Percentiles rank a stretch among this genome's conserved stretches.
Evolutionary conservation across 805 yeast genomes (phyloP).

Genomic region (Diddensiella caesifluorescens): DNA sequence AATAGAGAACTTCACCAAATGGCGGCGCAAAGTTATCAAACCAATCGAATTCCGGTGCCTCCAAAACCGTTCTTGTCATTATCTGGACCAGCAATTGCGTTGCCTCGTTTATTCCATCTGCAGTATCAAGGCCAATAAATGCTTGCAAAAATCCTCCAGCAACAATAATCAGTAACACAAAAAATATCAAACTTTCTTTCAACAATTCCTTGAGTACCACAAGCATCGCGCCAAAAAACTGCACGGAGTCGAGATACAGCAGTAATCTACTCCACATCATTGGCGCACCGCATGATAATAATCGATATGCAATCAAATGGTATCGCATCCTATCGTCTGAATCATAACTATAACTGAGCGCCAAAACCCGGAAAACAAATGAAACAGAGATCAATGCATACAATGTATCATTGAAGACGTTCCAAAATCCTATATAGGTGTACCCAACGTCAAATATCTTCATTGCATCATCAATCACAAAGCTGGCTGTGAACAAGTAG

Average conservation of each 20-base stretch:
- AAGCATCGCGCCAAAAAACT: slow-evolving; percentile 83
- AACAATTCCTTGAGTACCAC: slow-evolving; percentile 81
- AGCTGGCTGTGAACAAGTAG: slow-evolving; percentile 60
- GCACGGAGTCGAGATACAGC: slow-evolving; percentile 69
- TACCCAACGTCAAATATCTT: slow-evolving; percentile 75
- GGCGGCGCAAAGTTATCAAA: slow-evolving; percentile 76
- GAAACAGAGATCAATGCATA: slow-evolving; percentile 52
- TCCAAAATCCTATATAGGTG: slow-evolving; percentile 71
- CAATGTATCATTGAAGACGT: slow-evolving; percentile 67
- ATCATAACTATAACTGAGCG: slow-evolving; percentile 22
- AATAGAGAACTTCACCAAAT: slow-evolving; percentile 74
- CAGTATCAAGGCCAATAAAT: slow-evolving; percentile 77
- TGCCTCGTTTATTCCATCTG: slow-evolving; percentile 78
- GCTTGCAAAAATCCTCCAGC: slow-evolving; percentile 82
- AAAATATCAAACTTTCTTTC: slow-evolving; percentile 80
- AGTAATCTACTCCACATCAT: slow-evolving; percentile 79
- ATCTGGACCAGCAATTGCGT: slow-evolving; percentile 59
- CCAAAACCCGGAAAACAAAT: slow-evolving; percentile 49
- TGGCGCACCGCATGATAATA: slow-evolving; percentile 78
- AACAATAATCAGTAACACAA: slow-evolving; percentile 63
- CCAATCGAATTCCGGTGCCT: slow-evolving; percentile 66
- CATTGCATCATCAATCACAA: slow-evolving; percentile 58
- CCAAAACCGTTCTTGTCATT: slow-evolving; percentile 66
- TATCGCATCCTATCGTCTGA: slow-evolving; percentile 21
- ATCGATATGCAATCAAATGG: slow-evolving; percentile 58